A percentile compares a stretch with the other conserved stretches of the same genome.
phyloP scores from a whole-genome alignment of 176 grass and related monocot species.

The Paspalum notatum region DNA sequence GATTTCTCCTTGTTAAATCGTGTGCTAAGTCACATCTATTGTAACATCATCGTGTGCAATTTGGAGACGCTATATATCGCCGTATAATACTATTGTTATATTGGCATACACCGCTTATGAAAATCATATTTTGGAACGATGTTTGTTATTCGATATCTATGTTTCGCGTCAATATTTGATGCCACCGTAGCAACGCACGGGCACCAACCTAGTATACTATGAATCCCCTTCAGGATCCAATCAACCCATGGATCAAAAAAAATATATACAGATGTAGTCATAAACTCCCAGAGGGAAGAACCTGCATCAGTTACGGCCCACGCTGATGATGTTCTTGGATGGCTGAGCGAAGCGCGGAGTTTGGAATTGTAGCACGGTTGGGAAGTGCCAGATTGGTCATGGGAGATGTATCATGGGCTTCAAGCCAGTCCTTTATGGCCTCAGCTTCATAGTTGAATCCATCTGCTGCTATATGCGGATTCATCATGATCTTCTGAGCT shows the following conservation, averaged over 20 bases:
- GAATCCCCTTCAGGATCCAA: background rate
- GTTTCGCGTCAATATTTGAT: too few relatives aligned
- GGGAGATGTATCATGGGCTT: constrained; percentile 40
- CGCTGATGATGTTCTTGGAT: constrained; percentile 47
- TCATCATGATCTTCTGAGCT: constrained; percentile 42
- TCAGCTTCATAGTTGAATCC: constrained; percentile 55
- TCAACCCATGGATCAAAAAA: background rate
- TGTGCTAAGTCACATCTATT: too few relatives aligned
- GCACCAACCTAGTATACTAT: too few relatives aligned
- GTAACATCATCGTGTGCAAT: too few relatives aligned
- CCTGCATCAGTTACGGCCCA: background rate
- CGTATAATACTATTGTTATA: too few relatives aligned
- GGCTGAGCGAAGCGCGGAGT: constrained; percentile 36
- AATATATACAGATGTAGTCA: background rate
- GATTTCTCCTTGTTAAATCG: too few relatives aligned
- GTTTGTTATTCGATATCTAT: too few relatives aligned
- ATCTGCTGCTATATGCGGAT: constrained; percentile 42
- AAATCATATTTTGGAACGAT: too few relatives aligned
- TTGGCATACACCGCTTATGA: too few relatives aligned
- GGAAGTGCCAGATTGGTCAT: constrained; percentile 47
- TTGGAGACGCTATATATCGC: too few relatives aligned
- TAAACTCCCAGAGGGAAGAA: background rate
- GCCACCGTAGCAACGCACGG: too few relatives aligned
- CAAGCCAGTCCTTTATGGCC: constrained; percentile 47
- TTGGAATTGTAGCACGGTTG: constrained; percentile 27